Conservation (phyloP, 2,329 filamentous ascomycete genomes). For the Monascus ruber region DNA sequence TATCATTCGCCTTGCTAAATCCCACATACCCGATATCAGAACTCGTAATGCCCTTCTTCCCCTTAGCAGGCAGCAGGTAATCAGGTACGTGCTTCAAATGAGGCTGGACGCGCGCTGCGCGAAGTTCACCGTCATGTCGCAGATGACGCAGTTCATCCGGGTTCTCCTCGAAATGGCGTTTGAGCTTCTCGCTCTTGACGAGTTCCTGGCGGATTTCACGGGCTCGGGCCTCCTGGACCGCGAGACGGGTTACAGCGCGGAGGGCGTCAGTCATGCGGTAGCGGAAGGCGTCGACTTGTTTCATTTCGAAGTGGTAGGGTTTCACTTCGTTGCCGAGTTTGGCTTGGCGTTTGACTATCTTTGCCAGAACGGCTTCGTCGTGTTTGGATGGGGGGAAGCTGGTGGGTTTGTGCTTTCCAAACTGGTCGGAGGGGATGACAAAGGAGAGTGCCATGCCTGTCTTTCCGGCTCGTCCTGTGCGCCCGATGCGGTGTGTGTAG, state of each 20-base stretch:
- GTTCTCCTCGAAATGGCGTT: constrained; percentile 94
- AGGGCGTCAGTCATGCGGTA: constrained; percentile 92
- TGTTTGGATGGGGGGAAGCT: constrained; percentile 62
- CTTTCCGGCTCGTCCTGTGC: constrained; percentile 83
- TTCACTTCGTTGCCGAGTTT: constrained; percentile 73
- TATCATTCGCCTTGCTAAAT: constrained; percentile 40
- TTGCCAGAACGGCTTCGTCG: constrained; percentile 73
- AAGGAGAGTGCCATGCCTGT: constrained; percentile 94
- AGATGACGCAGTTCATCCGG: constrained; percentile 77
- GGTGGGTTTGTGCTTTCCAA: constrained; percentile 82
- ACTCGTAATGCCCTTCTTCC: constrained; percentile 54
- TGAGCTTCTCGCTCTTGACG: constrained; percentile 85
- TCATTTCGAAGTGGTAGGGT: constrained; percentile 90
- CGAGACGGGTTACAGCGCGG: constrained; percentile 76
- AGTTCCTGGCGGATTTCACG: constrained; percentile 82
- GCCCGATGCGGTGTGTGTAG: constrained; percentile 93
- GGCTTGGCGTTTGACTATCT: constrained; percentile 66
- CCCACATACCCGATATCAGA: constrained; percentile 68
- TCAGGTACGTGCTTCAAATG: constrained; percentile 93
- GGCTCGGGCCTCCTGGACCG: constrained; percentile 79
- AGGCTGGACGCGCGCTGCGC: constrained; percentile 70
- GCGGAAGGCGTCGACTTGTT: constrained; percentile 82
- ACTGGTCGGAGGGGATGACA: constrained; percentile 69
- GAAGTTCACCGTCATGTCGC: constrained; percentile 78
- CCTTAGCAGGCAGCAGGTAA: constrained; percentile 73